Evolutionary conservation across 1,284 basidiomycete genomes (phyloP), one percentile per base, ranked within the genome.

Genomic region (Tetrapyrgos nigripes): DNA sequence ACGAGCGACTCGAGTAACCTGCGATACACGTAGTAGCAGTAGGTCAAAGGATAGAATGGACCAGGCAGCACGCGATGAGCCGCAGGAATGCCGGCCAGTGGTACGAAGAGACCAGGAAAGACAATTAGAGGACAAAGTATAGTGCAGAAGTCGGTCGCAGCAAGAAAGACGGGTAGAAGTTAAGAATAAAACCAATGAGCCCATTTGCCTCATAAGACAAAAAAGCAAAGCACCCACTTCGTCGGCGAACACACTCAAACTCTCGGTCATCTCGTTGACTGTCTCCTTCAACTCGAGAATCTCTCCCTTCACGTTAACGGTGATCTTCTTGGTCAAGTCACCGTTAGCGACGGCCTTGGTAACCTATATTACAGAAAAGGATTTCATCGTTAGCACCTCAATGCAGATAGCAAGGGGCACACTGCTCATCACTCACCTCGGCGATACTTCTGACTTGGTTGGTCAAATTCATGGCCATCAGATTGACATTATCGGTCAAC

Each of bases 381-480:
- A 33, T 8, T 8, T 33, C 8, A 33, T n/a, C n/a, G n/a, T n/a
- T n/a, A n/a, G n/a, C n/a, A n/a, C n/a, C n/a, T n/a, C n/a, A n/a
- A n/a, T n/a, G n/a, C n/a, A n/a, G n/a, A n/a, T n/a, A n/a, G n/a
- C n/a, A n/a, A n/a, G n/a, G n/a, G n/a, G n/a, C n/a, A n/a, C n/a
- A n/a, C n/a, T n/a, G n/a, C n/a, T n/a, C n/a, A n/a, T n/a, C n/a
- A n/a, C 31, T 33, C 31, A 33, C 31, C 31, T 89, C 81, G 0
- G 92, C 92, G 64, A 94, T 94, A 11, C 90, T 92, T 37, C 94
- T 91, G 62, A 96, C 94, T 82, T 96, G 94, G 62, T 92, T 92
- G 48, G 94, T 96, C 70, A 97, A 76, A 70, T 97, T 97, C 80
- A 93, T 92, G 46, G 94, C 95, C 91, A 93, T 92, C 63, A 94